Base-by-base conservation (phyloP, 768 basidiomycete species). In the Termitomyces sp. region DNA sequence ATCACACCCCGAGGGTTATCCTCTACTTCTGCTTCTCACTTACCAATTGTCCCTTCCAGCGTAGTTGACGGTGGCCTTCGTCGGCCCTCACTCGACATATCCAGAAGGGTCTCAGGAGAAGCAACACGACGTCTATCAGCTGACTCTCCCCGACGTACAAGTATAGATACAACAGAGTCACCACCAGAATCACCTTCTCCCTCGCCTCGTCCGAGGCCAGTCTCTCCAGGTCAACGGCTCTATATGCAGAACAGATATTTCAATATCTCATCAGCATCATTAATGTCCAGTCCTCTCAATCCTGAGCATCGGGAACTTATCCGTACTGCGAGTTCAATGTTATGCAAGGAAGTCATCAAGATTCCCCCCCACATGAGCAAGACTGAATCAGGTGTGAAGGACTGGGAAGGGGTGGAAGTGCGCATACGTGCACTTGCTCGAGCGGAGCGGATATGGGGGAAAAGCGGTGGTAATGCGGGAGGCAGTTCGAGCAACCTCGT, bases 381-480 rank as follows among this genome's bases (percentile, higher is more conserved):
- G 52, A 76, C 74, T 5, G 80, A 83, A 24, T 62, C 77, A 37
- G 81, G 79, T 26, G 62, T 76, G 44, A 77, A 74, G 65, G 87
- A 89, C 55, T 89, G 85, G 82, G 87, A 87, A 57, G 89, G 89
- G 67, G 88, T 93, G 7, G 90, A 93, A 71, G 72, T 81, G 9
- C 77, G 88, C 51, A 72, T 87, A 63, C 75, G 82, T 13, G 74
- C 79, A 1, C 71, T 95, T 53, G 79, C 77, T 22, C 76, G 91
- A 55, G 74, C 90, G 55, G 92, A 94, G 69, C 80, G 87, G 45
- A 81, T 88, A 20, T 93, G 91, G 92, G 83, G 83, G 3, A 86
- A 80, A 77, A 88, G 77, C 65, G 83, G 85, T 13, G 72, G 55
- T 42, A 49, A 60, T 40, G 61, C 67, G 9, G 69, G 71, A 4